Conservation (phyloP, 371 early-diverging fungal genomes). For the Apophysomyces trapeziformis region DNA sequence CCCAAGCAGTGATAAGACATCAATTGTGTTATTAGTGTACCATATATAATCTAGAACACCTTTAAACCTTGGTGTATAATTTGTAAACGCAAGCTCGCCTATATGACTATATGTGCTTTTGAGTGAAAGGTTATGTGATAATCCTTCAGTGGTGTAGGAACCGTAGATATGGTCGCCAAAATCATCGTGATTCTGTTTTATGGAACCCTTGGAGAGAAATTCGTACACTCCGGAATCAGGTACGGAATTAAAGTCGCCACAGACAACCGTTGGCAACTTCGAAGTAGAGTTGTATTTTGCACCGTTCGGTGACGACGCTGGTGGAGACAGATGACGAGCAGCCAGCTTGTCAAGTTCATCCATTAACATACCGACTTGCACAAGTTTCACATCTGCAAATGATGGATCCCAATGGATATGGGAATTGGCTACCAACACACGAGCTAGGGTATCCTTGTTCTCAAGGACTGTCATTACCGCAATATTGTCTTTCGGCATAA, state of each 20-base stretch:
- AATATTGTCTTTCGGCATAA: slow-evolving; percentile 98
- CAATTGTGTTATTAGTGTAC: slow-evolving; percentile 80
- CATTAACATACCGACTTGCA: slow-evolving; percentile 95
- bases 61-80: slow-evolving; percentile 90
- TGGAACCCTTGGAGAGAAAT: slow-evolving; percentile 71
- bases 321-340: slow-evolving; percentile 41
- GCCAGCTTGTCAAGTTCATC: slow-evolving; percentile 80
- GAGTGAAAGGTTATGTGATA: slow-evolving; percentile 80
- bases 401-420: slow-evolving; percentile 95
- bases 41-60: slow-evolving; percentile 99
- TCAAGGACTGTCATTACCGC: slow-evolving; percentile 89
- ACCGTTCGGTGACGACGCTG: slow-evolving; percentile 24
- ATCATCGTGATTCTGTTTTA: slow-evolving; percentile 84
- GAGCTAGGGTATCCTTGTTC: slow-evolving; percentile 70
- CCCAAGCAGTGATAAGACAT: slow-evolving; percentile 84
- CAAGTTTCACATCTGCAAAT: slow-evolving; percentile 97
- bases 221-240: slow-evolving; percentile 94
- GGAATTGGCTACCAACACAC: slow-evolving; percentile 89
- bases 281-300: not conserved
- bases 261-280: slow-evolving; percentile 71
- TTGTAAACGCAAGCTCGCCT: slow-evolving; percentile 90
- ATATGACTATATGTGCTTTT: slow-evolving; percentile 81
- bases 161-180: slow-evolving; percentile 84
- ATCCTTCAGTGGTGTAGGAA: slow-evolving; percentile 83
- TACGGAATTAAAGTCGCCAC: slow-evolving; percentile 98